These are phyloP conservation scores for Auriscalpium microsporum DNA, from an alignment of 768 basidiomycete genomes.

Conservation along the genomic window DNA sequence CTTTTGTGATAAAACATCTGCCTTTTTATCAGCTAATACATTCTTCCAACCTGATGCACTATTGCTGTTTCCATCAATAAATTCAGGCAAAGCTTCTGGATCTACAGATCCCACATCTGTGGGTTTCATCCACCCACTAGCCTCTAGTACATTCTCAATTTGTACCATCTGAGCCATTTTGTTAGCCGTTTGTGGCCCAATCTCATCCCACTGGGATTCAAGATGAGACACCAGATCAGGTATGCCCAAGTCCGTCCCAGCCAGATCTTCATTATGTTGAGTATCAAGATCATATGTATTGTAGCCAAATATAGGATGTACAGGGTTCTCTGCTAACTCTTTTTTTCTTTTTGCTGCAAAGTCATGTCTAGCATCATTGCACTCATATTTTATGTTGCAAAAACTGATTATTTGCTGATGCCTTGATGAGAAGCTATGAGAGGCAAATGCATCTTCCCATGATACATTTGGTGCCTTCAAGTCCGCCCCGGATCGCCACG, in stretches of 20 bases:
- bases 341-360: conserved; percentile 16
- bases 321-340: neutral
- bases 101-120: no score
- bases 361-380: conserved; percentile 28
- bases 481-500: conserved; percentile 4
- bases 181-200: no score
- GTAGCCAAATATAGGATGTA: neutral
- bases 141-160: no score
- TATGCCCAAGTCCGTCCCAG: neutral
- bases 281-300: neutral
- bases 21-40: no score
- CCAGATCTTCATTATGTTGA: neutral
- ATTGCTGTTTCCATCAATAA: no score
- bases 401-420: conserved; percentile 20
- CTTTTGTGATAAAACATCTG: no score
- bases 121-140: no score
- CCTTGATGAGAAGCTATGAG: conserved; percentile 12
- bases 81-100: no score
- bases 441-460: conserved; percentile 20
- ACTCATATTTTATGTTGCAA: conserved; percentile 28
- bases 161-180: no score
- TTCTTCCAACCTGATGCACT: no score
- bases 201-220: no score
- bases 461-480: conserved; percentile 3
- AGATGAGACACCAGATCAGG: no score